Percentiles rank a stretch among this genome's conserved stretches.
These are phyloP conservation scores for Dendrobium huoshanense DNA, from an alignment of 106 monocot genomes.

Conservation along the genomic window DNA sequence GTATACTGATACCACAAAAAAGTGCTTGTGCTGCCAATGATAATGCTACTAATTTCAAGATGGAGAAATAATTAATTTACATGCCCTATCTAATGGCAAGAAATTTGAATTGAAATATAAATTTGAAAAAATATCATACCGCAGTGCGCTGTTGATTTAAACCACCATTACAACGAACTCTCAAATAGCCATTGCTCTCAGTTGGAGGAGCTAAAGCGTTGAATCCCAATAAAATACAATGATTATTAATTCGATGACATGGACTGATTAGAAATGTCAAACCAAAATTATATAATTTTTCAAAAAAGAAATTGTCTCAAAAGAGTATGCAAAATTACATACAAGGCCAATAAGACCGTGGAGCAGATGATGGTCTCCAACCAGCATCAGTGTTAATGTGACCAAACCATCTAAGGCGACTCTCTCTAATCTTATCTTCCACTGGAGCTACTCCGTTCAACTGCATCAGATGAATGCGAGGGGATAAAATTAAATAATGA, in stretches of 20 bases:
- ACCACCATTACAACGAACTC: constrained; percentile 98
- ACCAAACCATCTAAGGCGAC: constrained; percentile 38
- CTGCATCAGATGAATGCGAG: neutral
- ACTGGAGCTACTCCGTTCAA: neutral
- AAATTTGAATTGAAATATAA: neutral
- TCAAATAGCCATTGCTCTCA: constrained; percentile 80
- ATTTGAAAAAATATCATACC: constrained; percentile 35
- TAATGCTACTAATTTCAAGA: neutral
- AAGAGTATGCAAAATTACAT: constrained; percentile 15
- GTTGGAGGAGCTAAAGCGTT: constrained; percentile 53
- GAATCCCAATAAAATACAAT: neutral
- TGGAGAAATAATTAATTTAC: neutral
- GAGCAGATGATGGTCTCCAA: constrained; percentile 96
- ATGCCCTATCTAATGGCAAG: neutral
- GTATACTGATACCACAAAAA: neutral
- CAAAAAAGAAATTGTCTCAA: neutral
- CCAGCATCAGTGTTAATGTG: constrained; percentile 39
- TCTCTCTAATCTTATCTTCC: constrained; percentile 17
- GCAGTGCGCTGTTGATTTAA: constrained; percentile 94
- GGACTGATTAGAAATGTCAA: neutral
- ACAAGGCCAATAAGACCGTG: constrained; percentile 87
- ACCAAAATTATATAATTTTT: neutral
- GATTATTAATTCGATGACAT: neutral
- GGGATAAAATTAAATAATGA: neutral
- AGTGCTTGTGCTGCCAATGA: neutral